Evolutionary conservation across 176 grass and related monocot genomes (phyloP).

Genomic region (Lolium multiflorum): DNA sequence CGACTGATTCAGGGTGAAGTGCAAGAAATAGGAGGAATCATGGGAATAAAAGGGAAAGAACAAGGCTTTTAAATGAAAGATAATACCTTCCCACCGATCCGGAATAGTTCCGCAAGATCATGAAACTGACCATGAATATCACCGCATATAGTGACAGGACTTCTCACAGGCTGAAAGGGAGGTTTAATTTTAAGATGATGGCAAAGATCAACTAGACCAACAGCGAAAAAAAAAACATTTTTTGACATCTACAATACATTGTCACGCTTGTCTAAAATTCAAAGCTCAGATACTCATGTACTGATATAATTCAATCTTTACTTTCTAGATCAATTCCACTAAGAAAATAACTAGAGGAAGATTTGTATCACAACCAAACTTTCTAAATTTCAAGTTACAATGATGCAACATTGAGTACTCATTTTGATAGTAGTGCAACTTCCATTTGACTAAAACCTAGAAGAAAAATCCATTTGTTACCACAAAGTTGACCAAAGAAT

Average conservation of each 20-base stretch:
- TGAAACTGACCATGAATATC: conserved; percentile 89
- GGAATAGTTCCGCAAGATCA: conserved; percentile 78
- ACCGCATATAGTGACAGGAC: conserved; percentile 78
- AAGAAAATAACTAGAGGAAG: background rate
- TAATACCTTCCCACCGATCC: conserved; percentile 75
- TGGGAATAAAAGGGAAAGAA: background rate
- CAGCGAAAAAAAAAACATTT: background rate
- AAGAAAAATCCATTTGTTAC: background rate
- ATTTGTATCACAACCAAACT: background rate
- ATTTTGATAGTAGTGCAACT: background rate
- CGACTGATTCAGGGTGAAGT: background rate
- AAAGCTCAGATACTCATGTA: background rate
- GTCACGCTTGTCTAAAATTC: background rate
- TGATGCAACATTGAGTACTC: background rate
- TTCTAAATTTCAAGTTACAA: background rate
- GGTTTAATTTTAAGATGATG: background rate
- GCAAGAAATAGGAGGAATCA: background rate
- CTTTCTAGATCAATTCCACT: background rate
- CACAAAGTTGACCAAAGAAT: background rate
- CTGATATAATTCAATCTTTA: background rate
- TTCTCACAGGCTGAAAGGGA: conserved; percentile 69
- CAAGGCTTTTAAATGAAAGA: background rate
- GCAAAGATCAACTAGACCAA: conserved; percentile 4
- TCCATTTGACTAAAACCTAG: conserved; percentile 9
- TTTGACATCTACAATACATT: background rate